Evolutionary conservation across 1,139 yeast genomes (phyloP).

Genomic region (Suhomyces ambrosiae): DNA sequence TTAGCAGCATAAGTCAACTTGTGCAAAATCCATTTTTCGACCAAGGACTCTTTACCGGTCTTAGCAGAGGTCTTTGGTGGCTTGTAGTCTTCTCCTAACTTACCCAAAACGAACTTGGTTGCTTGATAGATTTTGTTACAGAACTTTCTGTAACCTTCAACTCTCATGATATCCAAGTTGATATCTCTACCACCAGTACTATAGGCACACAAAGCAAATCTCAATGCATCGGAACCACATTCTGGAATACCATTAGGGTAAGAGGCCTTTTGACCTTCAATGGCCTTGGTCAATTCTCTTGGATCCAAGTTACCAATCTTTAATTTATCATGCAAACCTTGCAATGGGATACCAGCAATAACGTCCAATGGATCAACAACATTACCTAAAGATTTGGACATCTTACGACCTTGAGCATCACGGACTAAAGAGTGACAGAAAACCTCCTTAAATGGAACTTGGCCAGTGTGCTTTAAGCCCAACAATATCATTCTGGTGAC

Average conservation of each 20-base stretch:
- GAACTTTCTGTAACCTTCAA: slow-evolving; percentile 98
- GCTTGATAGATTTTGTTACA: slow-evolving; percentile 99
- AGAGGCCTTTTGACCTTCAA: slow-evolving; percentile 82
- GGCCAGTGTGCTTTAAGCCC: slow-evolving; percentile 87
- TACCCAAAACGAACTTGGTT: slow-evolving; percentile 92
- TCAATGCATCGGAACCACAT: slow-evolving; percentile 98
- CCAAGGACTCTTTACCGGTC: slow-evolving; percentile 85
- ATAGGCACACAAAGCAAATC: slow-evolving; percentile 98
- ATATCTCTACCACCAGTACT: slow-evolving; percentile 99
- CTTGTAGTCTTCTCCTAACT: slow-evolving; percentile 82
- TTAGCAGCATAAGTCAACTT: slow-evolving; percentile 74
- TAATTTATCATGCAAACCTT: slow-evolving; percentile 78
- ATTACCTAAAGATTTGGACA: slow-evolving; percentile 97
- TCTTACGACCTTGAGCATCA: slow-evolving; percentile 98
- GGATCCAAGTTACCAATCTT: slow-evolving; percentile 85
- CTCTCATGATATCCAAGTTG: slow-evolving; percentile 92
- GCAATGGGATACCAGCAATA: slow-evolving; percentile 80
- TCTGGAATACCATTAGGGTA: slow-evolving; percentile 98
- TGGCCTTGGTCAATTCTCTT: slow-evolving; percentile 83
- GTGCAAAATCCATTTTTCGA: slow-evolving; percentile 95
- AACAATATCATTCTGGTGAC: slow-evolving; percentile 94
- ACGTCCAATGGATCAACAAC: slow-evolving; percentile 96
- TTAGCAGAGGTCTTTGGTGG: slow-evolving; percentile 61
- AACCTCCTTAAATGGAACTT: slow-evolving; percentile 91
- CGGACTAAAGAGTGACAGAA: slow-evolving; percentile 98